Evolutionary conservation across 306 rosid genomes (phyloP), one percentile per base, ranked within the genome.

Genomic region (Rosa persica): DNA sequence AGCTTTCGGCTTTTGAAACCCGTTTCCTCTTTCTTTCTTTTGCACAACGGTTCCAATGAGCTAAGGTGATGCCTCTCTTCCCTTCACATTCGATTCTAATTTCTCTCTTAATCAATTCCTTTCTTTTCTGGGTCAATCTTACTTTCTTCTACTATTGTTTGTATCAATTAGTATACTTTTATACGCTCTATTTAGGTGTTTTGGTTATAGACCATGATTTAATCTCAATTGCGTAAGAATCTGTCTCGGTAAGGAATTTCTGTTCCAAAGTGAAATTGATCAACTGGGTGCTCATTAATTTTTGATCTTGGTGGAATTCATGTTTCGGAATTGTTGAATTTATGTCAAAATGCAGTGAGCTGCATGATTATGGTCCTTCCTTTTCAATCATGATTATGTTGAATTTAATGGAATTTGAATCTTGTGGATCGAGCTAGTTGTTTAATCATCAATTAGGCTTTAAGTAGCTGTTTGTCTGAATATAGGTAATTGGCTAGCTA

Each of bases 61-160:
- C 83, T 76, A 68, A 70, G 80, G 86, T 76, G 79, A 70, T 71
- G 12, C 67, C 66, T 19, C 54, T 62, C 73, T 27, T 67, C 72
- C 25, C 74, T 70, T 69, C 27, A 16, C 52, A 67, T 58, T 74
- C 44, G n/a, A 74, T 79, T 79, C 51, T 16, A 67, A 13, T 12
- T 68, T 46, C 23, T 44, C 42, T 11, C 8, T 25, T 3, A 30
- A 20, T 78, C 40, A 54, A 12, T 2, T 4, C 54, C 49, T 25
- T 82, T 39, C 19, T 9, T 36, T 44, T 75, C 47, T 70, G 36
- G 64, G 38, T 51, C 15, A 69, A 38, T 25, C 34, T 40, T 46
- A 54, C 22, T 47, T 34, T 27, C 25, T 71, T 70, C 23, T 36
- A 66, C 62, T 8, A 1, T 23, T 16, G 23, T 25, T 19, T 47